Evolutionary conservation across 2,329 filamentous ascomycete species (phyloP).

Genomic region (Lecanicillium sp.): DNA sequence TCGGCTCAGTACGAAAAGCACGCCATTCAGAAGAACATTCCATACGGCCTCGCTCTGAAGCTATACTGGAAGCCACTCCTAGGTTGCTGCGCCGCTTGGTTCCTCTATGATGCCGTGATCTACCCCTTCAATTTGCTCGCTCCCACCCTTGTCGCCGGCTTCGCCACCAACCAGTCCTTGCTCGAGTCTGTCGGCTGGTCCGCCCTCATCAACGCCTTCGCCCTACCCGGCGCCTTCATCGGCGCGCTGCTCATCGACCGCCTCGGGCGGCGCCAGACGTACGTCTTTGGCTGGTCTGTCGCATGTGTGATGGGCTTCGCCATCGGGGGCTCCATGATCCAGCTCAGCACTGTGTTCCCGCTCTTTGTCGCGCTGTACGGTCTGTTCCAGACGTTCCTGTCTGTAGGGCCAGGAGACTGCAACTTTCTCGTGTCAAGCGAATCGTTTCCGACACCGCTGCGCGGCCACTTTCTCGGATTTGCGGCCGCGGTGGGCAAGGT

Average conservation of each 20-base stretch:
- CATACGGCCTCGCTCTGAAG: conserved; percentile 15
- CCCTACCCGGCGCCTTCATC: conserved; percentile 21
- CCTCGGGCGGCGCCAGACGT: background rate
- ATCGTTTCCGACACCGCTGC: background rate
- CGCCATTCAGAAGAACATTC: conserved; percentile 15
- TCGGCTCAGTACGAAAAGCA: conserved; percentile 23
- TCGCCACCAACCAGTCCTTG: conserved; percentile 17
- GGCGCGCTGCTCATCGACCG: conserved; percentile 14
- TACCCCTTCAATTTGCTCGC: conserved; percentile 16
- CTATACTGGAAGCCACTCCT: conserved; percentile 12
- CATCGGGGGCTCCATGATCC: background rate
- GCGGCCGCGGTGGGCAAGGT: background rate
- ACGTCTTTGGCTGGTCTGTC: background rate
- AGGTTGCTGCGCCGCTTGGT: conserved; percentile 9
- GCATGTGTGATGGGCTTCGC: background rate
- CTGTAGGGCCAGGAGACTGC: background rate
- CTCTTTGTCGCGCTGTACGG: background rate
- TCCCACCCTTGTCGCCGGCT: conserved; percentile 18
- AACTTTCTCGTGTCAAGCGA: conserved; percentile 2
- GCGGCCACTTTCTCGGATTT: background rate
- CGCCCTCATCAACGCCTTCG: conserved; percentile 22
- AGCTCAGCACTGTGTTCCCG: background rate
- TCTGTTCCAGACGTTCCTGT: background rate
- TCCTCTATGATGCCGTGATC: conserved; percentile 21
- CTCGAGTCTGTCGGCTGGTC: conserved; percentile 23